phyloP scores from a whole-genome alignment of 2,329 filamentous ascomycete genomes.

The Colletotrichum limetticola region DNA sequence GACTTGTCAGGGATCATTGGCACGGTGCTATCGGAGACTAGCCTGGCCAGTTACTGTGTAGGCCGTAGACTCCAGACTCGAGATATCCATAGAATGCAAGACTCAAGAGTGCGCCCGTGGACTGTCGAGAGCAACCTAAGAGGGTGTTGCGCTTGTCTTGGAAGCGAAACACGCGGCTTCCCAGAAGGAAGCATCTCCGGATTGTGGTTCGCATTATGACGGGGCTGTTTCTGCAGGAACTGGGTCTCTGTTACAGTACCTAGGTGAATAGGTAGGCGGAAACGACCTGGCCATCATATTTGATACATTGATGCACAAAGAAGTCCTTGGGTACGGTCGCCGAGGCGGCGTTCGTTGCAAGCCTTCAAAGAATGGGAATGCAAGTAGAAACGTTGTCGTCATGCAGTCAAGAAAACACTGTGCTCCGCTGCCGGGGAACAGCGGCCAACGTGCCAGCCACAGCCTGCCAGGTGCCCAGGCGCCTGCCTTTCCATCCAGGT shows the following conservation, averaged over 20 bases:
- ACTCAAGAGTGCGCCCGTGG: not conserved
- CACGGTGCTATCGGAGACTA: slow-evolving; percentile 23
- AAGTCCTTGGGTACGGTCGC: not conserved
- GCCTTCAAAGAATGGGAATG: slow-evolving; percentile 2
- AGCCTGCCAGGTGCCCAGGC: too few relatives aligned
- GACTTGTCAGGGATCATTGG: slow-evolving; percentile 11
- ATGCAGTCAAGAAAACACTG: slow-evolving; percentile 2
- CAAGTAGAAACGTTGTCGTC: slow-evolving; percentile 19
- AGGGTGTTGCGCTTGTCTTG: not conserved
- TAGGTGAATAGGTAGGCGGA: too few relatives aligned
- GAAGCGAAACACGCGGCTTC: not conserved
- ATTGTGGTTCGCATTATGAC: not conserved
- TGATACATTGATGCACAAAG: not conserved
- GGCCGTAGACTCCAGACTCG: not conserved
- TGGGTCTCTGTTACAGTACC: too few relatives aligned
- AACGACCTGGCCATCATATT: not conserved
- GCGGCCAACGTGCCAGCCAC: not conserved
- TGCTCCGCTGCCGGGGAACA: not conserved
- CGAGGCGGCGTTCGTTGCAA: not conserved
- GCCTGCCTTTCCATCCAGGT: not conserved
- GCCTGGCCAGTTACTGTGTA: not conserved
- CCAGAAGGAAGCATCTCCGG: not conserved
- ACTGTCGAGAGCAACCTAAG: too few relatives aligned
- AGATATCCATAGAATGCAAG: too few relatives aligned
- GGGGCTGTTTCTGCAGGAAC: not conserved